Evolutionary conservation across 176 grass and related monocot genomes (phyloP).

Genomic region (Typha latifolia): DNA sequence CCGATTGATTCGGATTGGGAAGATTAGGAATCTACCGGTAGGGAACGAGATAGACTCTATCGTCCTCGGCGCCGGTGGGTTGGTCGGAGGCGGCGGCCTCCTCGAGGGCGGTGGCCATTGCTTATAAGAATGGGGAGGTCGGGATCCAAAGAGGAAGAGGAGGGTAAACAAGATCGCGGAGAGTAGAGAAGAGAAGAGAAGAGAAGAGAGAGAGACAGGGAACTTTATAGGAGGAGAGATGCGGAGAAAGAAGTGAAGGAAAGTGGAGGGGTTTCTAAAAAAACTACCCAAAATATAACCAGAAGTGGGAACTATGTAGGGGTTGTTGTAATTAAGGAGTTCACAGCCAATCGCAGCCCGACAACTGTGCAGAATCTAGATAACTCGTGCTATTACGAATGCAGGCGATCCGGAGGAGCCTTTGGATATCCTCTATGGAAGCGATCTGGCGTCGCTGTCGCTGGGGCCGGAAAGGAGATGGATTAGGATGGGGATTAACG

Average conservation of each 20-base stretch:
- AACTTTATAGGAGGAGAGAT: not conserved
- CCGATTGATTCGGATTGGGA: not conserved
- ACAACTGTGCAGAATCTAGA: no score
- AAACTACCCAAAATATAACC: no score
- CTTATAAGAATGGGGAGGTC: not conserved
- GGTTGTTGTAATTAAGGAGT: no score
- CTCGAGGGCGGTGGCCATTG: constrained; percentile 38
- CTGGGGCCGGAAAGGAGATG: no score
- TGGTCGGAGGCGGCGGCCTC: not conserved
- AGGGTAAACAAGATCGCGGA: not conserved
- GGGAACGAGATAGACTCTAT: constrained; percentile 51
- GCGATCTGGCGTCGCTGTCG: no score
- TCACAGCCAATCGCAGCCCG: no score
- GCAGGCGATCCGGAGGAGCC: no score
- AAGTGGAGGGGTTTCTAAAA: not conserved
- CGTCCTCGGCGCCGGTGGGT: constrained; percentile 13
- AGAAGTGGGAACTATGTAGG: no score
- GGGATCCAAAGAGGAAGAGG: not conserved
- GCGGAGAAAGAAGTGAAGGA: not conserved
- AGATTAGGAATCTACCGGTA: constrained; percentile 22
- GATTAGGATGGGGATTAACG: no score
- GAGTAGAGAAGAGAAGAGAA: not conserved
- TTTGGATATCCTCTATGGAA: no score
- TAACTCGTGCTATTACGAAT: no score
- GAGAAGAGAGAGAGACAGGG: not conserved